Conservation (phyloP, 2,329 filamentous ascomycete species). For the Sphaerulina musiva region DNA sequence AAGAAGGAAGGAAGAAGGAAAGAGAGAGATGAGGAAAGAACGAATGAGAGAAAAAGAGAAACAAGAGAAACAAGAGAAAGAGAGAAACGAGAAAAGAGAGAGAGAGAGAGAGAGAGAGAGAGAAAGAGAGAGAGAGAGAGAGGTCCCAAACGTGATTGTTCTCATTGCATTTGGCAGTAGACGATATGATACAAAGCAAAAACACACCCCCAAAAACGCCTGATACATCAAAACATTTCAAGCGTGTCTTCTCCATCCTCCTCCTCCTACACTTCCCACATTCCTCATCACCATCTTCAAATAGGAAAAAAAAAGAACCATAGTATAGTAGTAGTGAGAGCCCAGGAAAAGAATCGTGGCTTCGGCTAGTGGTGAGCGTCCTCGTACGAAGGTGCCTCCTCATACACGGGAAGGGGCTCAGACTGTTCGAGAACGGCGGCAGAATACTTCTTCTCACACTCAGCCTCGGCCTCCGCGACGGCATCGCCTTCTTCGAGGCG, state of each 20-base stretch:
- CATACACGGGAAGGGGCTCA: slow-evolving; percentile 30
- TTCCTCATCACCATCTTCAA: not conserved
- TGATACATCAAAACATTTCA: too few relatives aligned
- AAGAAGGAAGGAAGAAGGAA: too few relatives aligned
- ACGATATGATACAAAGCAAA: not conserved
- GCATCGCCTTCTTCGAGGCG: slow-evolving; percentile 16
- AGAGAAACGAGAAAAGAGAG: too few relatives aligned
- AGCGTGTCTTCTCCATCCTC: too few relatives aligned
- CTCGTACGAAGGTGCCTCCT: slow-evolving; percentile 33
- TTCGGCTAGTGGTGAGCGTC: slow-evolving; percentile 15
- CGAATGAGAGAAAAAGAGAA: too few relatives aligned
- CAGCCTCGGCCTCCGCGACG: slow-evolving; percentile 14
- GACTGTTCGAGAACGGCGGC: slow-evolving; percentile 11
- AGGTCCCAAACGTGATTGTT: not conserved
- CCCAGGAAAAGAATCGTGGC: not conserved
- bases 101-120: too few relatives aligned
- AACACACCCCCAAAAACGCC: not conserved
- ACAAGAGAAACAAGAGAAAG: too few relatives aligned
- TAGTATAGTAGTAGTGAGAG: not conserved
- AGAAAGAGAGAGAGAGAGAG: too few relatives aligned
- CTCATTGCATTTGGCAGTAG: not conserved
- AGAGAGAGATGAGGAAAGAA: too few relatives aligned
- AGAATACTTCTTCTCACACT: slow-evolving; percentile 6
- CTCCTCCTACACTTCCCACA: not conserved
- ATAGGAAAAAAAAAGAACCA: not conserved